phyloP scores from a whole-genome alignment of 345 rosid genomes.

The Camelina laxa region DNA sequence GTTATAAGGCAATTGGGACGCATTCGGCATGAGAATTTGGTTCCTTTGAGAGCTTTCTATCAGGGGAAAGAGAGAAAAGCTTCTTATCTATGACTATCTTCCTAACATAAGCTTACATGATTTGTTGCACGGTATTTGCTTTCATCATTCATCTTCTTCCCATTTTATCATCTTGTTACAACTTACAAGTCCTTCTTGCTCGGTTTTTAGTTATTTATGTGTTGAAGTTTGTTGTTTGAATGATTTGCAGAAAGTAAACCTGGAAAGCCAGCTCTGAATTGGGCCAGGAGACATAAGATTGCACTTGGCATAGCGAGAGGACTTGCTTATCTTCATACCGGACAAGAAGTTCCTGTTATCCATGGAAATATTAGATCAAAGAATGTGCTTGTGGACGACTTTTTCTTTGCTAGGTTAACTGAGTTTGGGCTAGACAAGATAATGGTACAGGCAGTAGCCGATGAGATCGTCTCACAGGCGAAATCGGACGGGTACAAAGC shows the following conservation, averaged over 20 bases:
- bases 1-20: conserved; percentile 81
- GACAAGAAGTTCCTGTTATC: conserved; percentile 77
- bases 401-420: conserved; percentile 77
- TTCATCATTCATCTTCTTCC: not conserved
- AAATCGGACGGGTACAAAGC: conserved; percentile 92
- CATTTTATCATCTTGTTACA: not conserved
- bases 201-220: not conserved
- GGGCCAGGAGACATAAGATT: conserved; percentile 97
- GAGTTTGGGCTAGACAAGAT: conserved; percentile 94
- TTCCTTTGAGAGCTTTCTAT: conserved; percentile 95
- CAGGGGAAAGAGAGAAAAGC: conserved; percentile 97
- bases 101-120: conserved; percentile 84
- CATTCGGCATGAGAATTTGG: conserved; percentile 84
- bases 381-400: conserved; percentile 93
- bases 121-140: conserved; percentile 74
- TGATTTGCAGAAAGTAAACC: conserved; percentile 65
- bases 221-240: conserved; percentile 17
- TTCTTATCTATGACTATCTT: conserved; percentile 92
- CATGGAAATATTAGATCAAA: conserved; percentile 91
- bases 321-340: conserved; percentile 80
- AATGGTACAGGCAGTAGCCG: conserved; percentile 89
- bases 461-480: conserved; percentile 87
- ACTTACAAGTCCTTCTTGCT: not conserved
- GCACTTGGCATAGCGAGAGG: conserved; percentile 91
- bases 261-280: conserved; percentile 79